These are phyloP conservation scores for Chlorophyllum brunneum DNA, from an alignment of 768 basidiomycete genomes.

Conservation along the genomic window DNA sequence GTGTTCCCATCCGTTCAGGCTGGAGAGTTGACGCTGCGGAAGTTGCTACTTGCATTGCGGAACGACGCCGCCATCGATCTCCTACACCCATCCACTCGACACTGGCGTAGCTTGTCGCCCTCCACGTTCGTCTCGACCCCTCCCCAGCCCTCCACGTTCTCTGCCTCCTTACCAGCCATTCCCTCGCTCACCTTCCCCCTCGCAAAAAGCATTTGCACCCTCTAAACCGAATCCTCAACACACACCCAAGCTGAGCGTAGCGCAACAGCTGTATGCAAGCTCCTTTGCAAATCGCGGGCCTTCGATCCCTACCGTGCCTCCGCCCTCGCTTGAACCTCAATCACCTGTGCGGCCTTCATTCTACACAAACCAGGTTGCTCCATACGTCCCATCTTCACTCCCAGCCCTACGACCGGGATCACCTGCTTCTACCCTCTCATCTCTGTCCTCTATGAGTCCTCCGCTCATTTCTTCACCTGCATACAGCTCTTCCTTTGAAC, in stretches of 20 bases:
- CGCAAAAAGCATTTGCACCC: neutral
- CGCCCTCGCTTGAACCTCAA: neutral
- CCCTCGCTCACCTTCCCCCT: neutral
- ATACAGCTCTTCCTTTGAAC: neutral
- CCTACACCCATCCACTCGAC: slow-evolving; percentile 2
- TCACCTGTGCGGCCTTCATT: neutral
- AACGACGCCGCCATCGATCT: neutral
- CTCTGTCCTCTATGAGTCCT: neutral
- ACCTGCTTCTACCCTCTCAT: slow-evolving; percentile 5
- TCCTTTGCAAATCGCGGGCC: slow-evolving; percentile 5
- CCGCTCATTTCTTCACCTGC: neutral
- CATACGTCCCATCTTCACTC: neutral
- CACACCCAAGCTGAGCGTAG: slow-evolving; percentile 7
- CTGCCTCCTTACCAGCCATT: neutral
- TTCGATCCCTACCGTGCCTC: neutral
- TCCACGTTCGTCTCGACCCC: neutral
- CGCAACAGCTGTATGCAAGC: slow-evolving; percentile 18
- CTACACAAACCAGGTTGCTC: slow-evolving; percentile 5
- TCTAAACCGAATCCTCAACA: neutral
- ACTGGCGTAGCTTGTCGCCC: neutral
- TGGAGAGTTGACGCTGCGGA: neutral
- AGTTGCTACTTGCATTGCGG: slow-evolving; percentile 8
- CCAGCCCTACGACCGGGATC: neutral
- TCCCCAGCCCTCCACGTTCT: neutral
- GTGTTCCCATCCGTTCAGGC: neutral